These are phyloP conservation scores for Vishniacozyma victoriae DNA, from an alignment of 768 basidiomycete species.

Conservation along the genomic window DNA sequence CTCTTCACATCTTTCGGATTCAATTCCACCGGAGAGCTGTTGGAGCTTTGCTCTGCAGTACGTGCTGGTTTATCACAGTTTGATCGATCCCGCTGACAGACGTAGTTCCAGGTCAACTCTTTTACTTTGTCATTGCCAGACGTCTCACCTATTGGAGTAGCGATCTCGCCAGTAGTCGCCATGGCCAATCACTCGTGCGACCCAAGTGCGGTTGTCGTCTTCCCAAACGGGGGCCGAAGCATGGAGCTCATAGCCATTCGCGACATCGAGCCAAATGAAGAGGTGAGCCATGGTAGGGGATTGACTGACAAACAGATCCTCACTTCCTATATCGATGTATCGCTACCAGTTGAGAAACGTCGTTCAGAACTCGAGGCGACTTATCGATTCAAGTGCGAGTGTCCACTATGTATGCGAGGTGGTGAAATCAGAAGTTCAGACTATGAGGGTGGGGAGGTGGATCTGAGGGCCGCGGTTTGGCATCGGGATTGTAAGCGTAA, in stretches of 20 bases:
- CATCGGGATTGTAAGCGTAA: conserved; percentile 16
- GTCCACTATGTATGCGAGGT: conserved; percentile 54
- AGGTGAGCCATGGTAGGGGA: conserved; percentile 53
- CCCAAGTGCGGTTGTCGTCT: conserved; percentile 79
- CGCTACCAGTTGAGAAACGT: conserved; percentile 58
- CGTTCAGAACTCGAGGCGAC: conserved; percentile 60
- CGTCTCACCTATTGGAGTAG: conserved; percentile 72
- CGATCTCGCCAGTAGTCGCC: conserved; percentile 72
- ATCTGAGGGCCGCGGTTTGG: conserved; percentile 63
- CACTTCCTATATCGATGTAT: conserved; percentile 80
- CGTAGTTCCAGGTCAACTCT: conserved; percentile 83
- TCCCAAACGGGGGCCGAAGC: conserved; percentile 55
- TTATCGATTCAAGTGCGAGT: conserved; percentile 72
- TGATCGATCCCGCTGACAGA: background rate
- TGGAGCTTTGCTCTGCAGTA: conserved; percentile 44
- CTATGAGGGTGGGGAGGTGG: too few relatives aligned
- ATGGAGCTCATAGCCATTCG: conserved; percentile 70
- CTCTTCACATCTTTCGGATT: too few relatives aligned
- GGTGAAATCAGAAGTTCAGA: conserved; percentile 7
- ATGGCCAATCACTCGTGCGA: conserved; percentile 66
- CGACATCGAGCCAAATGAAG: conserved; percentile 60
- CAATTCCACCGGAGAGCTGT: conserved; percentile 15
- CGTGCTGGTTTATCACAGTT: conserved; percentile 1
- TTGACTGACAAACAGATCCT: conserved; percentile 54
- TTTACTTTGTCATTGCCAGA: conserved; percentile 76